Evolutionary conservation across 2,329 filamentous ascomycete genomes (phyloP).

Genomic region (Ophiosphaerella korrae): DNA sequence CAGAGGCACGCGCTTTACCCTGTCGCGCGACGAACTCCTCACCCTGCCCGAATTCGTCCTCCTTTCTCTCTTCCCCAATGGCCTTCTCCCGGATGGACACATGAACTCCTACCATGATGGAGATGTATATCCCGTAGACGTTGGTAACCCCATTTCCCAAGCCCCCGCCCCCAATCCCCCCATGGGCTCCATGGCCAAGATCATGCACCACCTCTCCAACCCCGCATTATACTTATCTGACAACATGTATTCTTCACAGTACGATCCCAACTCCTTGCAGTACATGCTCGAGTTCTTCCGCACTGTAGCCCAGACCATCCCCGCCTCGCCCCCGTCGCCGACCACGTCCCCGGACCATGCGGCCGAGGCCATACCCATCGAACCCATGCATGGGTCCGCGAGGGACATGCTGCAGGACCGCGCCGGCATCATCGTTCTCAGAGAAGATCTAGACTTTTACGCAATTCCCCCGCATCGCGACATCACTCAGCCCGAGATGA

Average conservation of each 20-base stretch:
- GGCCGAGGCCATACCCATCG: slow-evolving; percentile 67
- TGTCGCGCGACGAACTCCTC: slow-evolving; percentile 92
- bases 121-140: slow-evolving; percentile 96
- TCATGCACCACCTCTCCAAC: slow-evolving; percentile 51
- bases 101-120: slow-evolving; percentile 91
- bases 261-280: slow-evolving; percentile 92
- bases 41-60: slow-evolving; percentile 97
- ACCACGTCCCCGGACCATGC: slow-evolving; percentile 49
- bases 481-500: slow-evolving; percentile 88
- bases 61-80: slow-evolving; percentile 96
- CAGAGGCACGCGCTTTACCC: slow-evolving; percentile 90
- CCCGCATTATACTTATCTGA: slow-evolving; percentile 61
- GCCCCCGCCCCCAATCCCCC: slow-evolving; percentile 38
- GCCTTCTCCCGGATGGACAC: slow-evolving; percentile 95
- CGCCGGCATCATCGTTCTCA: slow-evolving; percentile 93
- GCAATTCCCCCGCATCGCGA: slow-evolving; percentile 85
- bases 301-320: slow-evolving; percentile 94
- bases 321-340: slow-evolving; percentile 70
- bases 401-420: slow-evolving; percentile 82
- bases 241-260: slow-evolving; percentile 68
- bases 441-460: slow-evolving; percentile 97
- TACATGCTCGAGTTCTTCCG: slow-evolving; percentile 99
- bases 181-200: slow-evolving; percentile 45
- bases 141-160: slow-evolving; percentile 61
- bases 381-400: slow-evolving; percentile 72